A percentile compares a stretch with the other conserved stretches of the same genome.
Evolutionary conservation across 1,139 yeast genomes (phyloP).

Genomic region (Yamadazyma buinensis): DNA sequence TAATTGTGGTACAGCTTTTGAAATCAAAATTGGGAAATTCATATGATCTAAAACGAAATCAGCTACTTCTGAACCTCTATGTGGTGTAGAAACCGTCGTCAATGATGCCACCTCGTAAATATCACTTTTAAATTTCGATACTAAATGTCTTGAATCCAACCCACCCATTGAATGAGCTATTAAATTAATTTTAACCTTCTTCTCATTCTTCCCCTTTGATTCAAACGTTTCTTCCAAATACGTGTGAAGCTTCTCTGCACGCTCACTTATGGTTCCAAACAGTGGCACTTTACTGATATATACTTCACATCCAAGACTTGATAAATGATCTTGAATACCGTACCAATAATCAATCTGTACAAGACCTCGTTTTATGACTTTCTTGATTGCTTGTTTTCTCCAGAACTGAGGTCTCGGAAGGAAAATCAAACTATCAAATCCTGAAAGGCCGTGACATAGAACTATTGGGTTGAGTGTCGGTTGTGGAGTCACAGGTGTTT

Average conservation of each 20-base stretch:
- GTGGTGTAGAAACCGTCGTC: slow-evolving; percentile 87
- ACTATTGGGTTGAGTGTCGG: slow-evolving; percentile 61
- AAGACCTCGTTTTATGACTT: slow-evolving; percentile 13
- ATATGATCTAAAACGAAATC: slow-evolving; percentile 52
- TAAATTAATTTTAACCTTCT: slow-evolving; percentile 55
- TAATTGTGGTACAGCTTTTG: slow-evolving; percentile 50
- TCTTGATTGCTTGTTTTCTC: slow-evolving; percentile 10
- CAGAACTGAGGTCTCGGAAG: slow-evolving; percentile 31
- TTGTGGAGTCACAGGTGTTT: slow-evolving; percentile 5
- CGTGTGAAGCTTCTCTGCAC: slow-evolving; percentile 59
- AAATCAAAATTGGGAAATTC: slow-evolving; percentile 23
- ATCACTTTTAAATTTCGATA: slow-evolving; percentile 46
- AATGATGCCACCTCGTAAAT: slow-evolving; percentile 62
- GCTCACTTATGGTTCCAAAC: slow-evolving; percentile 66
- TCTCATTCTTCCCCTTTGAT: slow-evolving; percentile 4
- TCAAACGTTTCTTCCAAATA: slow-evolving; percentile 46
- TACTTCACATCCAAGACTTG: slow-evolving; percentile 61
- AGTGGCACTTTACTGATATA: slow-evolving; percentile 79
- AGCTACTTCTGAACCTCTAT: slow-evolving; percentile 81
- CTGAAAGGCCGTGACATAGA: slow-evolving; percentile 80
- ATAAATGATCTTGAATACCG: slow-evolving; percentile 66
- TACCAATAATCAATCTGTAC: slow-evolving; percentile 65
- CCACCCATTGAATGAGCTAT: slow-evolving; percentile 98
- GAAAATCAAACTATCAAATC: slow-evolving; percentile 61
- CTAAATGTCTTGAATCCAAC: slow-evolving; percentile 73